Evolutionary conservation across 1,284 basidiomycete genomes (phyloP).

Genomic region (Gastroboletus turbinatus): DNA sequence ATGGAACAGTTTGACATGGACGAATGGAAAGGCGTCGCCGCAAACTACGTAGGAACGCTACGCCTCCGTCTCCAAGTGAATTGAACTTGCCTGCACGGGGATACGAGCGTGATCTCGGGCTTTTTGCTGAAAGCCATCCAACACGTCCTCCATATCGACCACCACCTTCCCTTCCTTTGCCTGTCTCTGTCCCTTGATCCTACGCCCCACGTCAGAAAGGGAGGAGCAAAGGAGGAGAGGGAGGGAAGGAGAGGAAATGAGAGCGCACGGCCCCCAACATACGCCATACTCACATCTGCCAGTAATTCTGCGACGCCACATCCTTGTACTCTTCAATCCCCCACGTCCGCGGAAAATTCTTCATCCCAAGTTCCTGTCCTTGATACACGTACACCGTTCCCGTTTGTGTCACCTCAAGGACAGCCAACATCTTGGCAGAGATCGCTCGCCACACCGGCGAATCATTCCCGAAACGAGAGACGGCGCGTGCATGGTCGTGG

Average conservation of each 20-base stretch:
- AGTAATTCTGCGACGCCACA: slow-evolving; percentile 56
- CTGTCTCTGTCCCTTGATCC: slow-evolving; percentile 42
- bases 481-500: slow-evolving; percentile 62
- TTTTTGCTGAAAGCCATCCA: slow-evolving; percentile 57
- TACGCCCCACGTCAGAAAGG: slow-evolving; percentile 16
- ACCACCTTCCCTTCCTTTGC: slow-evolving; percentile 38
- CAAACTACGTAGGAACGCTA: background rate
- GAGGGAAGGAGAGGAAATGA: too few species aligned
- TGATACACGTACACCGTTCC: slow-evolving; percentile 77
- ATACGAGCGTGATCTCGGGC: slow-evolving; percentile 71
- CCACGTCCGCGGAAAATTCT: slow-evolving; percentile 68
- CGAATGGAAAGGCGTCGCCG: background rate
- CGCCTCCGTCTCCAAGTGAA: background rate
- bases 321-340: slow-evolving; percentile 74
- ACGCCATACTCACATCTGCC: slow-evolving; percentile 36
- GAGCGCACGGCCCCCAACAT: background rate
- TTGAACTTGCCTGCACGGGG: slow-evolving; percentile 54
- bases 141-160: slow-evolving; percentile 57
- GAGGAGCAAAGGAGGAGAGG: background rate
- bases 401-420: slow-evolving; percentile 58
- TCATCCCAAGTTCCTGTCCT: slow-evolving; percentile 71
- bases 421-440: slow-evolving; percentile 64
- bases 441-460: slow-evolving; percentile 49
- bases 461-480: slow-evolving; percentile 69
- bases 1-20: background rate